Evolutionary conservation across 257 asterid genomes (phyloP).

Genomic region (Plantago ovata): DNA sequence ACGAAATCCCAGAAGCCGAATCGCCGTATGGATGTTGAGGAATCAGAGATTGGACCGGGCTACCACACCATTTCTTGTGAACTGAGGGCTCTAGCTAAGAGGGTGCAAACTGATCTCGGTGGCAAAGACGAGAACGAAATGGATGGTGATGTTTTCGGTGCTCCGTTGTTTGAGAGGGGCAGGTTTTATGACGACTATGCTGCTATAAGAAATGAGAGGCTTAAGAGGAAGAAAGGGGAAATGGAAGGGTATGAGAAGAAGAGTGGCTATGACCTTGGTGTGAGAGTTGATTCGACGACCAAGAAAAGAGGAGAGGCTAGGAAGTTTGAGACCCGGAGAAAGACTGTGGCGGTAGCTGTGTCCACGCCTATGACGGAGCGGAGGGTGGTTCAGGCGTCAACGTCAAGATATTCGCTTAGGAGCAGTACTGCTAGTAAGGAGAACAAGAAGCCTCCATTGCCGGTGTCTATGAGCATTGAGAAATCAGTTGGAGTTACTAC

Average conservation of each 20-base stretch:
- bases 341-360: conserved; percentile 16
- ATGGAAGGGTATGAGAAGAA: conserved; percentile 41
- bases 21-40: conserved; percentile 32
- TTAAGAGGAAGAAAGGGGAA: conserved; percentile 75
- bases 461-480: conserved; percentile 34
- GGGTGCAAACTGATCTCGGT: conserved; percentile 64
- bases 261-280: conserved; percentile 65
- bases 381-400: conserved; percentile 44
- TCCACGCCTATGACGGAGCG: conserved; percentile 51
- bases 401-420: conserved; percentile 72
- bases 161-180: conserved; percentile 74
- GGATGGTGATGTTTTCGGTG: conserved; percentile 8
- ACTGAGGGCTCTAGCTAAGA: conserved; percentile 56
- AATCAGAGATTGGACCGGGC: conserved; percentile 51
- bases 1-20: conserved; percentile 50
- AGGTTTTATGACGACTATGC: conserved; percentile 79
- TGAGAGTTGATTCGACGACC: conserved; percentile 55
- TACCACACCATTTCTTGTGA: conserved; percentile 75
- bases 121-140: conserved; percentile 5
- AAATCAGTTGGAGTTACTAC: conserved; percentile 39
- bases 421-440: conserved; percentile 61
- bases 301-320: conserved; percentile 56
- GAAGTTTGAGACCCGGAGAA: conserved; percentile 43
- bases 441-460: conserved; percentile 65
- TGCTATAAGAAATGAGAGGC: conserved; percentile 85